Percentiles rank a stretch among this genome's conserved stretches.
phyloP scores from a whole-genome alignment of 2,329 filamentous ascomycete species.

The Byssothecium circinans region DNA sequence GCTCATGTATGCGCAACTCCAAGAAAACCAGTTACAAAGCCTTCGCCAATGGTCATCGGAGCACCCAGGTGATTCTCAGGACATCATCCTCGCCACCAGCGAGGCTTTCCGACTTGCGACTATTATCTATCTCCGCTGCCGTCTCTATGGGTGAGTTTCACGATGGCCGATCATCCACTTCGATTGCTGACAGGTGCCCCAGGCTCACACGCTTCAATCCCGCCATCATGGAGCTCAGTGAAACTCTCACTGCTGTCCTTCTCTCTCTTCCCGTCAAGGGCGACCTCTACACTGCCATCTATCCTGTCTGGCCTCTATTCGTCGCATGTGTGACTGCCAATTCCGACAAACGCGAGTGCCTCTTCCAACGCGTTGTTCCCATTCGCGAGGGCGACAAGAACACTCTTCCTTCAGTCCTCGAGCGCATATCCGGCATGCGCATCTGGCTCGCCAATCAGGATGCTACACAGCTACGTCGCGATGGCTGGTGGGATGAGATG shows the following conservation, averaged over 20 bases:
- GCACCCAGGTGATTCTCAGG: conserved; percentile 22
- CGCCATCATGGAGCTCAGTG: conserved; percentile 31
- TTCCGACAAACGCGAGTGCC: conserved; percentile 32
- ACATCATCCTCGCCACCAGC: conserved; percentile 32
- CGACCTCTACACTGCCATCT: conserved; percentile 35
- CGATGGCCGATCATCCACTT: background rate
- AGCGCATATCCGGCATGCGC: conserved; percentile 32
- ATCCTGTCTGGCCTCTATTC: conserved; percentile 39
- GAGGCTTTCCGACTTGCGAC: conserved; percentile 37
- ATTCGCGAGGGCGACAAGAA: conserved; percentile 39
- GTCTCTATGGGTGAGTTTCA: conserved; percentile 30
- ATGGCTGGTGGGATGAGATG: conserved; percentile 42
- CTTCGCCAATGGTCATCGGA: conserved; percentile 34
- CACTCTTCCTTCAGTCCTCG: conserved; percentile 33
- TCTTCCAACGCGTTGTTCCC: conserved; percentile 35
- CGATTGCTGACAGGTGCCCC: conserved; percentile 4
- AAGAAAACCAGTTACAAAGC: conserved; percentile 28
- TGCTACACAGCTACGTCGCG: conserved; percentile 16
- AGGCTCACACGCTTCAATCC: conserved; percentile 37
- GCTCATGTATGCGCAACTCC: conserved; percentile 26
- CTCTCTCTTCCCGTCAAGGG: conserved; percentile 36
- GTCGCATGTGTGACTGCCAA: conserved; percentile 36
- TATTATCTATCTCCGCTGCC: conserved; percentile 35
- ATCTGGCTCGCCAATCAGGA: conserved; percentile 37
- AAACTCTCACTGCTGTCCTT: conserved; percentile 25